Conservation (phyloP, 2,329 filamentous ascomycete species). For the Dactylellina drechsleri region DNA sequence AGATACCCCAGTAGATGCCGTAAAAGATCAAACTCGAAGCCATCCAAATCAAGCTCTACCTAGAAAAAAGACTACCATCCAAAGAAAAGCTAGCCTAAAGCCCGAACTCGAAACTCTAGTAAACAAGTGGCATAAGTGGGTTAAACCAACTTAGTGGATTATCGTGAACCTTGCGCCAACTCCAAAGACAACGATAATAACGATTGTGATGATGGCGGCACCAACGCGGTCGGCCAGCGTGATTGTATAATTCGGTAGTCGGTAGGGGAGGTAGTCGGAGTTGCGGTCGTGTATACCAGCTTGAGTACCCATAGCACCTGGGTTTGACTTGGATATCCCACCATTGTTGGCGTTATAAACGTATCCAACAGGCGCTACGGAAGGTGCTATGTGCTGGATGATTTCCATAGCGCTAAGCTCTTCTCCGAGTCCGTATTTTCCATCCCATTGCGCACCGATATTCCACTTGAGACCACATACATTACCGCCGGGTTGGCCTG, state of each 20-base stretch:
- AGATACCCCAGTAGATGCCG: not conserved
- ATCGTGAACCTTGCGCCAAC: slow-evolving; percentile 47
- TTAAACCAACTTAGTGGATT: slow-evolving; percentile 28
- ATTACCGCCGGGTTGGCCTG: slow-evolving; percentile 68
- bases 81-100: slow-evolving; percentile 1
- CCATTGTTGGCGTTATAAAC: slow-evolving; percentile 67
- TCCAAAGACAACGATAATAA: slow-evolving; percentile 31
- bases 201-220: slow-evolving; percentile 43
- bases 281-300: slow-evolving; percentile 39
- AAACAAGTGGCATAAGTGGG: not conserved
- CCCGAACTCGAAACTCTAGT: not conserved
- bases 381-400: slow-evolving; percentile 69
- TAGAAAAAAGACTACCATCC: not conserved
- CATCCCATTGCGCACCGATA: slow-evolving; percentile 66
- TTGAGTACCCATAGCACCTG: slow-evolving; percentile 52
- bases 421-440: slow-evolving; percentile 72
- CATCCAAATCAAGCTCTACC: not conserved
- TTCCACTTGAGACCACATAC: slow-evolving; percentile 76
- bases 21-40: not conserved
- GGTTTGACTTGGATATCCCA: slow-evolving; percentile 68
- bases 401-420: slow-evolving; percentile 75
- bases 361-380: slow-evolving; percentile 60
- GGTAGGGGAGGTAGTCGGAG: slow-evolving; percentile 46
- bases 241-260: slow-evolving; percentile 31
- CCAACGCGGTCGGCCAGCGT: slow-evolving; percentile 29